These are phyloP conservation scores for Zancudomyces culisetae DNA, from an alignment of 371 early-diverging fungal genomes.

Conservation along the genomic window DNA sequence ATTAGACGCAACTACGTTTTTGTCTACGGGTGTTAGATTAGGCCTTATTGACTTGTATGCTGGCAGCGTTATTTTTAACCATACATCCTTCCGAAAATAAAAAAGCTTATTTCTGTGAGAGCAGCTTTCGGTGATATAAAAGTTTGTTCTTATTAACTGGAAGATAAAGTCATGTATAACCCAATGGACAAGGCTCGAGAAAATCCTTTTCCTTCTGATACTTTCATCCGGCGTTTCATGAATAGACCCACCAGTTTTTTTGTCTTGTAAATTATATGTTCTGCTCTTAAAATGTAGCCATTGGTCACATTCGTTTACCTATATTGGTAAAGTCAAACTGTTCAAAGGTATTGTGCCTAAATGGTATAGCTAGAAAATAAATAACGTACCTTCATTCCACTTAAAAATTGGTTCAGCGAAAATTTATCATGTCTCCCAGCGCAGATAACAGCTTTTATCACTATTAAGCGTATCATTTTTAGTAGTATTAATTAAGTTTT, in stretches of 20 bases:
- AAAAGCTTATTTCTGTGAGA: conserved; percentile 30
- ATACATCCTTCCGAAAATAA: conserved; percentile 62
- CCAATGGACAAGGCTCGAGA: conserved; percentile 43
- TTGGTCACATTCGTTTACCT: conserved; percentile 7
- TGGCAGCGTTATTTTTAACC: conserved; percentile 31
- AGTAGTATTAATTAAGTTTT: too few relatives aligned
- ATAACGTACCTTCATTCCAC: conserved; percentile 31
- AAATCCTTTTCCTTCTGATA: conserved; percentile 14
- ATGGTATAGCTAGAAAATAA: too few relatives aligned
- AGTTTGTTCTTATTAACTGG: conserved; percentile 35
- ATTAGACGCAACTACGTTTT: conserved; percentile 1
- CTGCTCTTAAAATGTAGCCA: conserved; percentile 5
- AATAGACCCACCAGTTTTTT: conserved; percentile 9
- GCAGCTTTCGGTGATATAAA: conserved; percentile 55
- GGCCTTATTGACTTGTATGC: conserved; percentile 20
- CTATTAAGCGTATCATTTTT: neutral
- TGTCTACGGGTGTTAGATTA: conserved; percentile 8
- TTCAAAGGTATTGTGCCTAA: conserved; percentile 2
- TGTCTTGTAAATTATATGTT: conserved; percentile 4
- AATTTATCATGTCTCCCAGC: conserved; percentile 37
- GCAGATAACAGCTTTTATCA: conserved; percentile 20
- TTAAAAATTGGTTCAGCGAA: conserved; percentile 33
- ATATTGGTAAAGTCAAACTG: neutral
- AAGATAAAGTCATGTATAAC: conserved; percentile 34
- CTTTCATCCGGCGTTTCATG: conserved; percentile 28